Evolutionary conservation across 257 asterid genomes (phyloP), one percentile per base, ranked within the genome.

Genomic region (Henckelia pumila): DNA sequence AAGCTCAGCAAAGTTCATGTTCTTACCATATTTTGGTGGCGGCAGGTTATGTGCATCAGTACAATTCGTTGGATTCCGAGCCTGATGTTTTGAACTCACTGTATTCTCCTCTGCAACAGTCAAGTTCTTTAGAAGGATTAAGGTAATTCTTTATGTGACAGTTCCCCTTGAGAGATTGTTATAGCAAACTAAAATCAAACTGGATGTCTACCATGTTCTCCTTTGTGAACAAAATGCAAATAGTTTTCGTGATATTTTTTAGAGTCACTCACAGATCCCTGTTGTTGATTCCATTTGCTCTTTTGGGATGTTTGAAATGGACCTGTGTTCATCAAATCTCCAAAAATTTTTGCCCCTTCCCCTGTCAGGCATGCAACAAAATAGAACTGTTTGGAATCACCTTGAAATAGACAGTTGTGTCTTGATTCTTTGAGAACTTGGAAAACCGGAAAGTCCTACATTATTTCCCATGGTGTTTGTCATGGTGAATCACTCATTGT

Each of bases 61-160:
- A 87, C 88, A 93, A 93, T 76, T 83, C 91, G 6, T 76, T 90
- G 90, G 92, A 90, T 78, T 93, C 95, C 55, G 92, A 88, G 72
- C 99, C 99, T 37, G 99, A 93, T 76, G 99, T 90, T 66, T 80
- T 93, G 76, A 87, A 80, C 78, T 93, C 99, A 19, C 83, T 93
- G 61, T 93, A 93, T 84, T 93, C 97, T 68, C 99, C 99, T 65
- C 80, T 93, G 74, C 96, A 88, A 79, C 87, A 86, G 77, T 82
- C 97, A 72, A 93, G 97, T 76, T 77, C 96, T 52, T 74, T 85
- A 68, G 99, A 90, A 76, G 96, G 92, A 67, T 73, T 87, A 77
- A 90, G 99, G 99, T 93, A 83, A 66, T 67, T 58, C 49, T 30
- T 21, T 58, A 63, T 63, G 67, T n/a, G 37, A 56, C 76, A 49